These are phyloP conservation scores for Saccharum hybrid DNA, from an alignment of 202 grass and related monocot genomes.

Conservation along the genomic window DNA sequence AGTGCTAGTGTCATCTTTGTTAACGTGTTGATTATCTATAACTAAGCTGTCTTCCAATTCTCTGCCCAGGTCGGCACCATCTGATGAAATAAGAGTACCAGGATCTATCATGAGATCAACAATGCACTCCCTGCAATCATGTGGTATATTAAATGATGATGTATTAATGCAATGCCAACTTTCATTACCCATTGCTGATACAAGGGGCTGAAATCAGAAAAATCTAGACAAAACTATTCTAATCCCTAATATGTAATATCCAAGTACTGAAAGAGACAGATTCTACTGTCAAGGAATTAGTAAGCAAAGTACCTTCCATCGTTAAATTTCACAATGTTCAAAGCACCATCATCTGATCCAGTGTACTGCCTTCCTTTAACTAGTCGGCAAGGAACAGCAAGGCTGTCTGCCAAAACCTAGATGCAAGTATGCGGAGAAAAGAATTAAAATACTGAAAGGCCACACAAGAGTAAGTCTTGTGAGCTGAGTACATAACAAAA, in stretches of 20 bases:
- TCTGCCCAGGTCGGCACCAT: slow-evolving; percentile 54
- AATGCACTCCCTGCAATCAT: slow-evolving; percentile 88
- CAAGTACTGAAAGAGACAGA: background rate
- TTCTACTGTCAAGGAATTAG: slow-evolving; percentile 16
- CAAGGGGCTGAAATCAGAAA: slow-evolving; percentile 1
- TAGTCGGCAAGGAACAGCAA: slow-evolving; percentile 79
- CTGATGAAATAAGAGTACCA: slow-evolving; percentile 90
- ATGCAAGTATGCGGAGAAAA: slow-evolving; percentile 38
- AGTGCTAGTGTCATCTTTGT: slow-evolving; percentile 48
- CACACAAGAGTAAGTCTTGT: slow-evolving; percentile 14
- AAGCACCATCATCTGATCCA: slow-evolving; percentile 91
- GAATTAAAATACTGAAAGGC: slow-evolving; percentile 21
- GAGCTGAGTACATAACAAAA: background rate
- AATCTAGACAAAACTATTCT: background rate
- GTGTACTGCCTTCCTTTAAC: slow-evolving; percentile 93
- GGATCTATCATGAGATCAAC: slow-evolving; percentile 96
- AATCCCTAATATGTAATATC: slow-evolving; percentile 27
- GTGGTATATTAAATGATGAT: background rate
- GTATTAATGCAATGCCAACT: slow-evolving; percentile 36
- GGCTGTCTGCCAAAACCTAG: slow-evolving; percentile 89
- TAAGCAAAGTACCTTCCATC: slow-evolving; percentile 80
- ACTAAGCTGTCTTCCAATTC: slow-evolving; percentile 66
- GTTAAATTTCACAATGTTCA: slow-evolving; percentile 91
- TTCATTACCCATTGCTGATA: slow-evolving; percentile 21
- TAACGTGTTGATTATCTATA: slow-evolving; percentile 49